These are phyloP conservation scores for Hibiscus syriacus DNA, from an alignment of 345 rosid genomes.

Conservation along the genomic window DNA sequence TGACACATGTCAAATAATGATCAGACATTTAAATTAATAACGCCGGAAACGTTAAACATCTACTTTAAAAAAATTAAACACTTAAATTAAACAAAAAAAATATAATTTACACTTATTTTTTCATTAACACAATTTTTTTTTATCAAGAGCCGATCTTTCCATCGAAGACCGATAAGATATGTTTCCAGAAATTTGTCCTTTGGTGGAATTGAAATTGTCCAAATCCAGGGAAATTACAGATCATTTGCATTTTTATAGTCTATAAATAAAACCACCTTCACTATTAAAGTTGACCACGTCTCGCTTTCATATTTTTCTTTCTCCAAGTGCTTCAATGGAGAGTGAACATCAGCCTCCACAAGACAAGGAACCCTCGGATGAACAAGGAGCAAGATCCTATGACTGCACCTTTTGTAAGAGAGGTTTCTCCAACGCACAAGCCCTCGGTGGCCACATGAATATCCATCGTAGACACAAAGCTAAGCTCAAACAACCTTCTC, in stretches of 20 bases:
- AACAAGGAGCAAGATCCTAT: slow-evolving; percentile 39
- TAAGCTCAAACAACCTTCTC: slow-evolving; percentile 38
- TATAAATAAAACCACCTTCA: slow-evolving; percentile 10
- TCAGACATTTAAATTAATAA: too few species aligned
- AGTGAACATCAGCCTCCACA: slow-evolving; percentile 16
- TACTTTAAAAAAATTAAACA: too few species aligned
- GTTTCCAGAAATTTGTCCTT: slow-evolving; percentile 17
- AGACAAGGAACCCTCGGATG: slow-evolving; percentile 20
- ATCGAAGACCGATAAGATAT: too few species aligned
- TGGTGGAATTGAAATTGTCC: slow-evolving; percentile 14
- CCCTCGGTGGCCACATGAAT: slow-evolving; percentile 93
- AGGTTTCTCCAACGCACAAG: slow-evolving; percentile 90
- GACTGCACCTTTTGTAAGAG: slow-evolving; percentile 79
- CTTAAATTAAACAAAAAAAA: too few species aligned
- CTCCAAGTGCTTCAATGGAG: slow-evolving; percentile 14
- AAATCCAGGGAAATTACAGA: slow-evolving; percentile 3
- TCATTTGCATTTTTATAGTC: slow-evolving; percentile 2
- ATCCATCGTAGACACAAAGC: slow-evolving; percentile 81
- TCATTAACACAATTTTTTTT: too few species aligned
- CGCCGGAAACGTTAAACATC: too few species aligned
- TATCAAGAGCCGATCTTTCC: too few species aligned
- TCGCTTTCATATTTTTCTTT: not conserved
- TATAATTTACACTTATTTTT: too few species aligned
- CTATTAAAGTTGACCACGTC: slow-evolving; percentile 14
- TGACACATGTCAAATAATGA: too few species aligned